Evolutionary conservation across 2,329 filamentous ascomycete species (phyloP).

Genomic region (Aspergillus cejpii): DNA sequence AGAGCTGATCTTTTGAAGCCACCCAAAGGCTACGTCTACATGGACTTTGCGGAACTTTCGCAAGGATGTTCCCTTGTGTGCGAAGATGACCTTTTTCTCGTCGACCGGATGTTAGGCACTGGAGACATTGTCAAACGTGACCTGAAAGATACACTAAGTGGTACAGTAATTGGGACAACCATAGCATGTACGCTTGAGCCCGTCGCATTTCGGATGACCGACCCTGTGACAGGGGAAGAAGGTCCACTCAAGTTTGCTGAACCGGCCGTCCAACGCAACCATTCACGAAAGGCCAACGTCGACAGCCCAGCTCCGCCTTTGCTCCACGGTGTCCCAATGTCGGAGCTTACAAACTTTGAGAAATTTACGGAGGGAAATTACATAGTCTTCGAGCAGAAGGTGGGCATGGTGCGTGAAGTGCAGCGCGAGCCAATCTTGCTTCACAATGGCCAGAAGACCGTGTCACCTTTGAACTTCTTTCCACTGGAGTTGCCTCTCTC

Average conservation of each 20-base stretch:
- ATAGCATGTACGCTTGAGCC: conserved; percentile 43
- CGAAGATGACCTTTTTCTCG: conserved; percentile 44
- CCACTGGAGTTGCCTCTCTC: conserved; percentile 38
- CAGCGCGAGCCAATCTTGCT: conserved; percentile 47
- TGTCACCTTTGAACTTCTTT: conserved; percentile 45
- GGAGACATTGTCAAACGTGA: conserved; percentile 51
- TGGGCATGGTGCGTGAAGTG: conserved; percentile 49
- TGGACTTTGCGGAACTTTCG: conserved; percentile 35
- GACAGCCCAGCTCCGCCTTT: conserved; percentile 14
- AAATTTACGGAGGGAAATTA: conserved; percentile 47
- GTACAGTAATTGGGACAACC: conserved; percentile 48
- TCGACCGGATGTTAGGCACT: conserved; percentile 50
- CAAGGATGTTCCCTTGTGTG: conserved; percentile 40
- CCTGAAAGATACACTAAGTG: conserved; percentile 46
- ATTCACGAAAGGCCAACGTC: not conserved
- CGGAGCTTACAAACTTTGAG: conserved; percentile 43
- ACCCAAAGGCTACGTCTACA: conserved; percentile 47
- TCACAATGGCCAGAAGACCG: conserved; percentile 49
- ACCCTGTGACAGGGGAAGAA: conserved; percentile 21
- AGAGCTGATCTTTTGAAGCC: conserved; percentile 28
- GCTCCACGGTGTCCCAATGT: conserved; percentile 38
- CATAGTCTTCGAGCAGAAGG: conserved; percentile 51
- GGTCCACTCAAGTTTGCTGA: conserved; percentile 18
- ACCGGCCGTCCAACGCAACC: conserved; percentile 3
- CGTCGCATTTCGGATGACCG: conserved; percentile 17